These are phyloP conservation scores for Zea luxurians DNA, from an alignment of 176 grass and related monocot genomes.

Conservation along the genomic window DNA sequence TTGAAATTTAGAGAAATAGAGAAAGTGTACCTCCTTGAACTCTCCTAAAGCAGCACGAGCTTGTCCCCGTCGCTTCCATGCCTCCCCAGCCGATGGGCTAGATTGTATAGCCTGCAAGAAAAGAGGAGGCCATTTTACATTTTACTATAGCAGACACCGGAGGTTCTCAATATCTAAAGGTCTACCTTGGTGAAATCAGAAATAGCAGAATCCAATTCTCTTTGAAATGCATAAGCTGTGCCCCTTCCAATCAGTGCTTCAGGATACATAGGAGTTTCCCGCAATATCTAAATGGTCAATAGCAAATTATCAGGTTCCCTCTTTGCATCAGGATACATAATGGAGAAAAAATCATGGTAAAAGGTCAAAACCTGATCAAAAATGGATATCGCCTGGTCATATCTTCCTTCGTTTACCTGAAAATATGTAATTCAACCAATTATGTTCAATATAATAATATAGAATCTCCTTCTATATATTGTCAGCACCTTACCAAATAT, in stretches of 20 bases:
- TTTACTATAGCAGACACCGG: slow-evolving; percentile 11
- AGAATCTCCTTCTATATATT: slow-evolving; percentile 25
- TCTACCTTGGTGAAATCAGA: slow-evolving; percentile 92
- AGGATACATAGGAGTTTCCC: slow-evolving; percentile 90
- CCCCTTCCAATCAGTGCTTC: slow-evolving; percentile 99
- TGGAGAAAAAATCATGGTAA: slow-evolving; percentile 19
- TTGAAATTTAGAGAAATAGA: slow-evolving; percentile 36
- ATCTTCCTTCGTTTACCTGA: slow-evolving; percentile 98
- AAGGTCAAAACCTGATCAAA: slow-evolving; percentile 82
- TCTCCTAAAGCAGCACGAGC: slow-evolving; percentile 97
- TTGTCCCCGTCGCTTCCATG: slow-evolving; percentile 96
- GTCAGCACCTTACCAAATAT: not conserved
- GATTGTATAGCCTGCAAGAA: slow-evolving; percentile 79
- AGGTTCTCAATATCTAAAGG: slow-evolving; percentile 25
- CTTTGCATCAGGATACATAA: slow-evolving; percentile 25
- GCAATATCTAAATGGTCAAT: slow-evolving; percentile 66
- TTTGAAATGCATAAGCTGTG: slow-evolving; percentile 97
- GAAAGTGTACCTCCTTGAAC: slow-evolving; percentile 60
- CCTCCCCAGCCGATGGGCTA: slow-evolving; percentile 85
- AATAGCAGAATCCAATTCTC: slow-evolving; percentile 95
- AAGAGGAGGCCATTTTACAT: slow-evolving; percentile 41
- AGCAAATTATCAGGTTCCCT: slow-evolving; percentile 26
- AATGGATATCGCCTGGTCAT: slow-evolving; percentile 90
- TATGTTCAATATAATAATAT: slow-evolving; percentile 23
- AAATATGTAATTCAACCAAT: slow-evolving; percentile 36